Evolutionary conservation across 2,329 filamentous ascomycete genomes (phyloP).

Genomic region (Drechmeria coniospora): DNA sequence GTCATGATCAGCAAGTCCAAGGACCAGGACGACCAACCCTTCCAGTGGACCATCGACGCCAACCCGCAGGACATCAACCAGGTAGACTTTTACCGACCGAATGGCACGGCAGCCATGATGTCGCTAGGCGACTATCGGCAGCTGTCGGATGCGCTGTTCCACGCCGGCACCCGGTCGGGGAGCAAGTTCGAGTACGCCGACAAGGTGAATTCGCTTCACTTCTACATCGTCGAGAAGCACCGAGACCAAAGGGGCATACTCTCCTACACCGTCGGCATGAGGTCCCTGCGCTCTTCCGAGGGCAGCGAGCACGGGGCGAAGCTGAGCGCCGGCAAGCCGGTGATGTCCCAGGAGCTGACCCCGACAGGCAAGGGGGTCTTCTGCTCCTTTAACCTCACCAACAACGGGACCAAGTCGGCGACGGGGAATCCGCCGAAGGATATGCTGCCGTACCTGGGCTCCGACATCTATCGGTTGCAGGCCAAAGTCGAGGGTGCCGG

Average conservation of each 20-base stretch:
- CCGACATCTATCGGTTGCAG: slow-evolving; percentile 31
- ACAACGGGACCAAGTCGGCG: slow-evolving; percentile 22
- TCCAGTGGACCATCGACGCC: slow-evolving; percentile 39
- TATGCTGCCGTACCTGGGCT: slow-evolving; percentile 21
- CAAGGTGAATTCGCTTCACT: slow-evolving; percentile 29
- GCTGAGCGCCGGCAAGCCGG: slow-evolving; percentile 19
- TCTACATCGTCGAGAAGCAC: slow-evolving; percentile 30
- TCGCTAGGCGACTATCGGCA: slow-evolving; percentile 38
- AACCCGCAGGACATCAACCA: slow-evolving; percentile 36
- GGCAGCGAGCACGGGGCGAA: slow-evolving; percentile 15
- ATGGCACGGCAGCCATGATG: slow-evolving; percentile 29
- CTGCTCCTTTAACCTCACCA: slow-evolving; percentile 31
- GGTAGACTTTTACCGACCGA: slow-evolving; percentile 32
- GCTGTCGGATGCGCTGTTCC: slow-evolving; percentile 36
- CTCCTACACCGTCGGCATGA: slow-evolving; percentile 31
- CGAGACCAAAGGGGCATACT: slow-evolving; percentile 26
- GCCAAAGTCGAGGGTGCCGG: slow-evolving; percentile 27
- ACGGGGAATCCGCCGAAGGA: slow-evolving; percentile 16
- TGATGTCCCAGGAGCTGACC: slow-evolving; percentile 8
- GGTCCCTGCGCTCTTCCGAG: slow-evolving; percentile 22
- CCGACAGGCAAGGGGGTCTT: slow-evolving; percentile 19
- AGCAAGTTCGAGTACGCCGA: slow-evolving; percentile 34
- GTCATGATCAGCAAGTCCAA: slow-evolving; percentile 40
- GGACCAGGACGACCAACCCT: slow-evolving; percentile 25
- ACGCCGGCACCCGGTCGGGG: slow-evolving; percentile 34